Evolutionary conservation across 768 basidiomycete genomes (phyloP).

Genomic region (Cytidiella melzeri): DNA sequence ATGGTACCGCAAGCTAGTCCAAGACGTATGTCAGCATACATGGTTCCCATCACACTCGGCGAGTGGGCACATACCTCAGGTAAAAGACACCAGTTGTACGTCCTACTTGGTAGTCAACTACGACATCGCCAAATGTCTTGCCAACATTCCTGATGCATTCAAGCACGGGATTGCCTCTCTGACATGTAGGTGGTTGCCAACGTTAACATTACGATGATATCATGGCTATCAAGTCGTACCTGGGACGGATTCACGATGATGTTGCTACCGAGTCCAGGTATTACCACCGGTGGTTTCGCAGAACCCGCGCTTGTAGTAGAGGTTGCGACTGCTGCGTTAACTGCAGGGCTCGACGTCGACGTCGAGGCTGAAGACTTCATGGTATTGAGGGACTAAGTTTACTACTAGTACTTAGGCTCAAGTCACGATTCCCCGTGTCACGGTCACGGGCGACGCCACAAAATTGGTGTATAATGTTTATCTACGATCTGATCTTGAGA

Average conservation of each 20-base stretch:
- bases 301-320: background rate
- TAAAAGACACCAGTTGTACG: conserved; percentile 89
- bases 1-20: conserved; percentile 79
- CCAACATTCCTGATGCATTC: conserved; percentile 82
- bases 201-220: too few relatives aligned
- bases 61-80: conserved; percentile 56
- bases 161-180: conserved; percentile 89
- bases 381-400: too few relatives aligned
- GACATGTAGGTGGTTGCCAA: background rate
- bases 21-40: background rate
- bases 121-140: conserved; percentile 92
- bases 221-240: conserved; percentile 7
- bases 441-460: too few relatives aligned
- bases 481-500: too few relatives aligned
- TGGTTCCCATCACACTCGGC: background rate
- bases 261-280: conserved; percentile 27
- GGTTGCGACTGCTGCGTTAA: background rate
- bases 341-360: background rate
- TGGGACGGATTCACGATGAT: conserved; percentile 30
- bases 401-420: too few relatives aligned
- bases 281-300: conserved; percentile 27
- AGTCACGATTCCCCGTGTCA: too few relatives aligned
- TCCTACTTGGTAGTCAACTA: conserved; percentile 94
- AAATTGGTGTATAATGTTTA: too few relatives aligned
- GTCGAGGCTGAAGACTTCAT: background rate